These are phyloP conservation scores for Termitomyces sp. DNA, from an alignment of 768 basidiomycete genomes.

Conservation along the genomic window DNA sequence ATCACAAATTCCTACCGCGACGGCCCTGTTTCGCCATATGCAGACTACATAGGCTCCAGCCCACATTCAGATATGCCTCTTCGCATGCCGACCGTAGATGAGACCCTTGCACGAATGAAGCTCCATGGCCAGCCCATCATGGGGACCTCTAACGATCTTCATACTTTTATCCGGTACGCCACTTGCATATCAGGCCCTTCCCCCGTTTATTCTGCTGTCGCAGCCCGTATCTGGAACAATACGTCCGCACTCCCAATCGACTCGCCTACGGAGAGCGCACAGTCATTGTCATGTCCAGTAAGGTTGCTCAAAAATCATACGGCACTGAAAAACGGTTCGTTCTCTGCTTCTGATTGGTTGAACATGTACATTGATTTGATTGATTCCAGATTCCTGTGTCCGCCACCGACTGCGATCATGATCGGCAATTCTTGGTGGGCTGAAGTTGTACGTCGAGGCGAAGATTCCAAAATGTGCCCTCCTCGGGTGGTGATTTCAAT, in stretches of 20 bases:
- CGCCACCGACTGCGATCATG: constrained; percentile 90
- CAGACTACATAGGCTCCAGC: background rate
- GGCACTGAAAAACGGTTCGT: constrained; percentile 88
- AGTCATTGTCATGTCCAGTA: constrained; percentile 96
- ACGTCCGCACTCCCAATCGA: constrained; percentile 78
- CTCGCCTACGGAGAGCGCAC: constrained; percentile 90
- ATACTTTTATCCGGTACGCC: constrained; percentile 72
- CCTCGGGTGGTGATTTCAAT: constrained; percentile 88
- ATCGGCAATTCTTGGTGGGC: constrained; percentile 96
- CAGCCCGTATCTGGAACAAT: constrained; percentile 81
- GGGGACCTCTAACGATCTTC: constrained; percentile 65
- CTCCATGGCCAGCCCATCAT: constrained; percentile 51
- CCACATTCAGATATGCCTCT: constrained; percentile 53
- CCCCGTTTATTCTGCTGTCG: constrained; percentile 1
- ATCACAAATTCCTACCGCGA: constrained; percentile 63
- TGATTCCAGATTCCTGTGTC: constrained; percentile 72
- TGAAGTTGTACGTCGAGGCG: constrained; percentile 67
- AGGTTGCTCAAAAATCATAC: constrained; percentile 96
- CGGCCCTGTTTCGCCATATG: constrained; percentile 43
- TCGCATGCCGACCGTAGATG: constrained; percentile 58
- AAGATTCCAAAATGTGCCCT: constrained; percentile 67
- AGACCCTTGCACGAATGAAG: constrained; percentile 60
- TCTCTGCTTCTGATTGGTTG: background rate
- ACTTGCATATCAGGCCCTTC: background rate
- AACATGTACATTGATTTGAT: constrained; percentile 3